Evolutionary conservation across 2,329 filamentous ascomycete species (phyloP).

Genomic region (Mycogone perniciosa): DNA sequence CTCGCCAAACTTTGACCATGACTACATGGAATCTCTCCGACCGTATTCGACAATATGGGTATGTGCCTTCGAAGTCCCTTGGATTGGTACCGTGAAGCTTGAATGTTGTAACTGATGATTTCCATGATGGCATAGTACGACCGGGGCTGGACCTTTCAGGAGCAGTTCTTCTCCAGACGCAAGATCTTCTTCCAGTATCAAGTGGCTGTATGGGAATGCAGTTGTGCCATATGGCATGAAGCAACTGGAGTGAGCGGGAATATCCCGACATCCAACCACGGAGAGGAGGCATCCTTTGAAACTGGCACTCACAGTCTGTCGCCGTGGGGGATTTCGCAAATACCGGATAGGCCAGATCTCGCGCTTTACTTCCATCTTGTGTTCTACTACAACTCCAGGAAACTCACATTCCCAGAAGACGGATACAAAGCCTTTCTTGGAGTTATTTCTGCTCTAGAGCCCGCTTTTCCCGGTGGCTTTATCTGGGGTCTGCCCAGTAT

Average conservation of each 20-base stretch:
- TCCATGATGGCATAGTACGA: not conserved
- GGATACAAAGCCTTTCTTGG: slow-evolving; percentile 8
- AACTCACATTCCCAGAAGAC: slow-evolving; percentile 9
- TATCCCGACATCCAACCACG: slow-evolving; percentile 4
- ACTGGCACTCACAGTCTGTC: not conserved
- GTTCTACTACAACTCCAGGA: slow-evolving; percentile 7
- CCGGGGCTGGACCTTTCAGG: slow-evolving; percentile 1
- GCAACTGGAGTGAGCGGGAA: slow-evolving; percentile 3
- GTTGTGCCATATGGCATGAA: slow-evolving; percentile 12
- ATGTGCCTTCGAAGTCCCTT: not conserved
- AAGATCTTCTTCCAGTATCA: slow-evolving; percentile 3
- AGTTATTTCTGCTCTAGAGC: slow-evolving; percentile 9
- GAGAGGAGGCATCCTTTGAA: not conserved
- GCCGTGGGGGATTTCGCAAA: not conserved
- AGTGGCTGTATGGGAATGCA: slow-evolving; percentile 8
- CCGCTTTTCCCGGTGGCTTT: slow-evolving; percentile 9
- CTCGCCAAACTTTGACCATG: not conserved
- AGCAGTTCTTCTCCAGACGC: not conserved
- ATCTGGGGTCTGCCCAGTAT: slow-evolving; percentile 11
- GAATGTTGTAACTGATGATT: not conserved
- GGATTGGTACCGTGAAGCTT: not conserved
- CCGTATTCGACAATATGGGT: not conserved
- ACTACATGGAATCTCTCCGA: not conserved
- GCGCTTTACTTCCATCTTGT: not conserved
- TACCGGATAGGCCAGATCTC: not conserved